Evolutionary conservation across 73 alveolate genomes (phyloP).

Genomic region (Symbiodinium pilosum): DNA sequence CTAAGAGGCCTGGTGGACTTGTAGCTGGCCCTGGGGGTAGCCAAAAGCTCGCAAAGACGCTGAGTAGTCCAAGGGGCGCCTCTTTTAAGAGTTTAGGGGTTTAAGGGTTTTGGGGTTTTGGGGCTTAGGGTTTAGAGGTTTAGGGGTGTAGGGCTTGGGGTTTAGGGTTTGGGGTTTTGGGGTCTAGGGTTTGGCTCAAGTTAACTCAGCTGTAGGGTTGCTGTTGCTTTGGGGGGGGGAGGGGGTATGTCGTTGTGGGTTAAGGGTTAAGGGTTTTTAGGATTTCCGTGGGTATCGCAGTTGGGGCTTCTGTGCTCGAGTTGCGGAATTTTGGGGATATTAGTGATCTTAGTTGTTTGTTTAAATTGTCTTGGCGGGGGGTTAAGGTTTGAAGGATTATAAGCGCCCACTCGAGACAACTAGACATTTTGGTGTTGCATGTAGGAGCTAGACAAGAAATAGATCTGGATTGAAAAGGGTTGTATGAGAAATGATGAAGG

Average conservation of each 20-base stretch:
- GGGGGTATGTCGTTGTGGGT: too few species aligned
- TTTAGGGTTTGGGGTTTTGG: not conserved
- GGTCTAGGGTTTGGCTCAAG: not conserved
- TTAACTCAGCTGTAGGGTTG: not conserved
- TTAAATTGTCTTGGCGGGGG: too few species aligned
- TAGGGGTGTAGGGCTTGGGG: not conserved
- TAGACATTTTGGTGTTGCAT: not conserved
- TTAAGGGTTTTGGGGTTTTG: not conserved
- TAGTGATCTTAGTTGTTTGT: too few species aligned
- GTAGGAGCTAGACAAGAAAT: too few species aligned
- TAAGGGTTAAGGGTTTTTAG: not conserved
- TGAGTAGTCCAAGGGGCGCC: conserved; percentile 94
- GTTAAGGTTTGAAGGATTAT: not conserved
- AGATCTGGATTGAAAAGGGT: too few species aligned
- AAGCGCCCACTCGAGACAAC: not conserved
- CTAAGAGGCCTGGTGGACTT: conserved; percentile 62
- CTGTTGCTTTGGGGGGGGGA: not conserved
- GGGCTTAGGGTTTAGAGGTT: not conserved
- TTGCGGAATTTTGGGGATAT: too few species aligned
- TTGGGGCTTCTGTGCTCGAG: not conserved
- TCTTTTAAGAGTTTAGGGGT: not conserved
- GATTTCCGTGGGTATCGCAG: not conserved
- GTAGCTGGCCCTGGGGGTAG: conserved; percentile 55
- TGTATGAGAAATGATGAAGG: too few species aligned
- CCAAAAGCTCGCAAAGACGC: conserved; percentile 77